A percentile compares a stretch with the other conserved stretches of the same genome.
Conservation (phyloP, 305 asterid genomes). For the Plantago rigida region DNA sequence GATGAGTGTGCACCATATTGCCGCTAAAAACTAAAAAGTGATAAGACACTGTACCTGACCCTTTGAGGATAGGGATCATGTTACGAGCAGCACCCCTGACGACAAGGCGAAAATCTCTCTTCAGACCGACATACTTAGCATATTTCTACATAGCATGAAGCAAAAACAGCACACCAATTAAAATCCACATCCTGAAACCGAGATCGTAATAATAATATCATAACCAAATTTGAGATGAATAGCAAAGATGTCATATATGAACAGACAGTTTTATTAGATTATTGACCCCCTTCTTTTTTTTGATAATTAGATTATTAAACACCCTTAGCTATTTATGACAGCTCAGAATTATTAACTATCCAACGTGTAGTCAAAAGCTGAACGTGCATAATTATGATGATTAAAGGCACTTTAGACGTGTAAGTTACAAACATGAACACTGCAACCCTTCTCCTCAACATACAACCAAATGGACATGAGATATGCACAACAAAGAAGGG, state of each 20-base stretch:
- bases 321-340: background rate
- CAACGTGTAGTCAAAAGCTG: too few species aligned
- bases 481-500: too few species aligned
- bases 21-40: constrained; percentile 1
- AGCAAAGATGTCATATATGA: constrained; percentile 3
- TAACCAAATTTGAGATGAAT: too few species aligned
- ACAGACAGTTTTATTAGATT: constrained; percentile 1
- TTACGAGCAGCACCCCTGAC: constrained; percentile 93
- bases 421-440: too few species aligned
- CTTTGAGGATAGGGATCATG: constrained; percentile 79
- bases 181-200: constrained; percentile 20
- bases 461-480: too few species aligned
- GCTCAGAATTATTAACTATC: too few species aligned
- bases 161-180: constrained; percentile 1
- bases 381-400: too few species aligned
- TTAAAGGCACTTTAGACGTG: too few species aligned
- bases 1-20: background rate
- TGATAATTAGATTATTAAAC: background rate
- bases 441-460: background rate
- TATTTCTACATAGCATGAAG: constrained; percentile 51
- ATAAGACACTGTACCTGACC: constrained; percentile 53
- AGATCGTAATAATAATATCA: constrained; percentile 11
- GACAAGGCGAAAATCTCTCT: constrained; percentile 88
- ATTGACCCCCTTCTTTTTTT: background rate
- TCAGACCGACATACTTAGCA: constrained; percentile 82